These are phyloP conservation scores for Cyberlindnera misumaiensis DNA, from an alignment of 805 yeast species.

Conservation along the genomic window DNA sequence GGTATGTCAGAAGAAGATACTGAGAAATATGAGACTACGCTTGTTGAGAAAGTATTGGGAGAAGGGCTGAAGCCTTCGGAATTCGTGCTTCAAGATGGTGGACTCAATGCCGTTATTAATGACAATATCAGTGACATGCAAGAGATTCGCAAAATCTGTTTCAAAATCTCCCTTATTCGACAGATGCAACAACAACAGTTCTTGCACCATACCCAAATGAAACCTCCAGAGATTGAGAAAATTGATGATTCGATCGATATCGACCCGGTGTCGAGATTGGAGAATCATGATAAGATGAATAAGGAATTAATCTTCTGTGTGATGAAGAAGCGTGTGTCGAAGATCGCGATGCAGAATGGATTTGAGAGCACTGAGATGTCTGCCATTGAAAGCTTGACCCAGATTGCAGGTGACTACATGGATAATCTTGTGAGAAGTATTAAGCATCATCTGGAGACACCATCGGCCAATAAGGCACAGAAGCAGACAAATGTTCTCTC, in stretches of 20 bases:
- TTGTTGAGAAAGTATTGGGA: conserved; percentile 33
- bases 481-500: conserved; percentile 43
- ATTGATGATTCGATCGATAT: conserved; percentile 60
- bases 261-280: conserved; percentile 74
- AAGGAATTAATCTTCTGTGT: conserved; percentile 59
- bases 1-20: conserved; percentile 45
- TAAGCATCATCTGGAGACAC: conserved; percentile 64
- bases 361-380: conserved; percentile 76
- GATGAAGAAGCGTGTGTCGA: conserved; percentile 63
- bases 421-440: conserved; percentile 66
- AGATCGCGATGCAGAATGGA: conserved; percentile 85
- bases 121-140: conserved; percentile 76
- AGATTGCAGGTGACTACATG: conserved; percentile 75
- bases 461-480: conserved; percentile 26
- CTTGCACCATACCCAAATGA: conserved; percentile 66
- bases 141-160: conserved; percentile 80
- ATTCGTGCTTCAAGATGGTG: conserved; percentile 40
- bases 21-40: conserved; percentile 38
- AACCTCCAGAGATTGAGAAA: conserved; percentile 57
- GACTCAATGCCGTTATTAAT: conserved; percentile 53
- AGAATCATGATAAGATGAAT: conserved; percentile 57
- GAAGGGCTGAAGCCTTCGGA: conserved; percentile 32
- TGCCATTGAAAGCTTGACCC: conserved; percentile 76
- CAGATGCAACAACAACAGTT: conserved; percentile 84
- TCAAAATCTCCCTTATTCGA: conserved; percentile 79